Percentiles rank a stretch among this genome's conserved stretches.
phyloP scores from a whole-genome alignment of 179 eudicot genomes.

The Corrigiola litoralis region DNA sequence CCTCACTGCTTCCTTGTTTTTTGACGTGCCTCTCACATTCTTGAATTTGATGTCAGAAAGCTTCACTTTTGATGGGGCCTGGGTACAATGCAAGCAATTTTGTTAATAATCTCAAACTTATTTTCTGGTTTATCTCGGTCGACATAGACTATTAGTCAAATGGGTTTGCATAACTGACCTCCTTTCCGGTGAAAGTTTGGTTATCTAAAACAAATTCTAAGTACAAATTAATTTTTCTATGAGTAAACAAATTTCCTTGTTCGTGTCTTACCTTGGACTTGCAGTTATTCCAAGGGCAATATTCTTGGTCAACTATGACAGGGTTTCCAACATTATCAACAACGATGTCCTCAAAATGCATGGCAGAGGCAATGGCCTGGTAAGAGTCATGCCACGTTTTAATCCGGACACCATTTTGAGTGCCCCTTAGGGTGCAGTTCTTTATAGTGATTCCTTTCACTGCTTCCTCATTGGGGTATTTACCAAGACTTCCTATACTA shows the following conservation, averaged over 20 bases:
- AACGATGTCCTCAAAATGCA: constrained; percentile 43
- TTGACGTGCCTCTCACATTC: constrained; percentile 27
- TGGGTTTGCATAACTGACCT: no score
- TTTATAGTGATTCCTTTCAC: constrained; percentile 28
- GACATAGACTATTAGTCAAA: no score
- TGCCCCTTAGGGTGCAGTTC: constrained; percentile 28
- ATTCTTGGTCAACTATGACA: constrained; percentile 48
- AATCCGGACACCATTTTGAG: constrained; percentile 41
- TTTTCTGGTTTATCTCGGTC: not conserved
- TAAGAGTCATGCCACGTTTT: constrained; percentile 37
- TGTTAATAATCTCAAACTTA: not conserved
- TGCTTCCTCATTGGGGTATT: constrained; percentile 26
- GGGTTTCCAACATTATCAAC: constrained; percentile 39
- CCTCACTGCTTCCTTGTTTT: constrained; percentile 22
- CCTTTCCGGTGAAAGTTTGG: no score
- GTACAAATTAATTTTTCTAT: no score
- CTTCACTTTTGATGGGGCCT: constrained; percentile 33
- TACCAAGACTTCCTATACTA: constrained; percentile 50
- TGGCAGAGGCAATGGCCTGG: not conserved
- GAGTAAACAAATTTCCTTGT: no score
- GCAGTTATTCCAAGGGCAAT: constrained; percentile 45
- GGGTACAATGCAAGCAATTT: not conserved
- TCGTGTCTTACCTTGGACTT: constrained; percentile 25
- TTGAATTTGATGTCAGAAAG: constrained; percentile 22
- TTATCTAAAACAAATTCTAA: no score